Evolutionary conservation across 1,284 basidiomycete genomes (phyloP), one percentile per base, ranked within the genome.

Genomic region (Volvariella surrecta): DNA sequence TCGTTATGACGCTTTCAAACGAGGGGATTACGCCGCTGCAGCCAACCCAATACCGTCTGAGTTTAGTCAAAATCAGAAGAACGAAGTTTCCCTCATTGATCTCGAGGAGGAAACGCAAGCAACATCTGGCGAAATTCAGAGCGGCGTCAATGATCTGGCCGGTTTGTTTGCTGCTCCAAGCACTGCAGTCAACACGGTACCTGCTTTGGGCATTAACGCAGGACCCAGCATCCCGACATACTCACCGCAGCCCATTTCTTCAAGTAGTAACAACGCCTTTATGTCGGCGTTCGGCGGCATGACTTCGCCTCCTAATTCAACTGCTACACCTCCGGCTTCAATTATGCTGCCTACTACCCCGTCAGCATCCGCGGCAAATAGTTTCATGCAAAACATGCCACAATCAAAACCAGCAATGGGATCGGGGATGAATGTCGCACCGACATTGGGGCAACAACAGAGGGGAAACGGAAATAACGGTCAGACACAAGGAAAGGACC

Each of bases 1-100:
- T 37, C 84, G 95, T 19, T 97, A 94, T 58, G 89, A 95, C 52
- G 82, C 91, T 0, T 95, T 88, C 73, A 88, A 89, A 63, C 82
- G 79, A 48, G 95, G 94, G 34, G 92, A 98, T 64, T 94, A 73
- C 50, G 66, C 61, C 17, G 70, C 77, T 24, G 74, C 80, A 22
- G 65, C 81, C 31, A 75, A 88, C 58, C 74, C 83, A 40, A 67
- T 86, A 48, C 74, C 82, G 16, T 51, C 70, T 34, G 76, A 84
- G 56, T 58, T 75, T n/a, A 66, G 67, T 10, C 46, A 48, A 20
- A 59, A 56, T 37, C 41, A 50, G n/a, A 50, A 54, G 1, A 57
- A 58, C 34, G 68, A 65, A 20, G 47, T 66, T 7, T 83, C 82
- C 1, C 67, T 89, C 45, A 88, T 89, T 51, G 85, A 88, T 60